Conservation (phyloP, 192 early-diverging fungal species). For the Powellomyces hirtus region DNA sequence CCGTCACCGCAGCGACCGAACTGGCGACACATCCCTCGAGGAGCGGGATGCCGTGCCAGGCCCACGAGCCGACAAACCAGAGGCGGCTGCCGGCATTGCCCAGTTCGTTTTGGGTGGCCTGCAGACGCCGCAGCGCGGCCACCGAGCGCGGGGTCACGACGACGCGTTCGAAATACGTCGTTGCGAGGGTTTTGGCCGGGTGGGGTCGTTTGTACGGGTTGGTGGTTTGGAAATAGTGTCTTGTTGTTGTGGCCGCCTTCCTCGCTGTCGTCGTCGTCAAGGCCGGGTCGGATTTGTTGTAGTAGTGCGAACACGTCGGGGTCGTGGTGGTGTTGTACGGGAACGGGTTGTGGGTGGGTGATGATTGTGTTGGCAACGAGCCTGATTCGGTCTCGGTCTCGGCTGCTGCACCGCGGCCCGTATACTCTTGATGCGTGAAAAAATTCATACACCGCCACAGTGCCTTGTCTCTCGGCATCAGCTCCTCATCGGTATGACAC, state of each 20-base stretch:
- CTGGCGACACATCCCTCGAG: constrained; percentile 57
- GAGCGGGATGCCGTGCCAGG: constrained; percentile 48
- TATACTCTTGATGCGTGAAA: constrained; percentile 8
- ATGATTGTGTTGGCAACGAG: neutral
- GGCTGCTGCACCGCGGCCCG: neutral
- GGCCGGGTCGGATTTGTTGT: constrained; percentile 28
- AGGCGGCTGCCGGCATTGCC: constrained; percentile 16
- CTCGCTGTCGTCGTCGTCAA: neutral
- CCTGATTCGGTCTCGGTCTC: neutral
- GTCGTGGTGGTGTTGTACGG: constrained; percentile 28
- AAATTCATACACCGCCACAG: constrained; percentile 52
- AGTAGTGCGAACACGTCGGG: constrained; percentile 42
- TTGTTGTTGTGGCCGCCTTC: neutral
- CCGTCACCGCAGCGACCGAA: constrained; percentile 30
- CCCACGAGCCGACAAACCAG: constrained; percentile 54
- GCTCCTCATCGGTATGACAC: constrained; percentile 45
- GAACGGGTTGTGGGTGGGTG: neutral
- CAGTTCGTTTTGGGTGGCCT: constrained; percentile 41
- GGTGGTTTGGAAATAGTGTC: constrained; percentile 45
- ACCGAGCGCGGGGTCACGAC: constrained; percentile 37
- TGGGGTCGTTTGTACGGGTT: constrained; percentile 42
- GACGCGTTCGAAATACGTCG: constrained; percentile 46
- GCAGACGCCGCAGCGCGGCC: constrained; percentile 17
- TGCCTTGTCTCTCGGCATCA: constrained; percentile 38
- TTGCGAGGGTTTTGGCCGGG: constrained; percentile 26